Evolutionary conservation across 345 rosid species (phyloP).

Genomic region (Ricinus communis): DNA sequence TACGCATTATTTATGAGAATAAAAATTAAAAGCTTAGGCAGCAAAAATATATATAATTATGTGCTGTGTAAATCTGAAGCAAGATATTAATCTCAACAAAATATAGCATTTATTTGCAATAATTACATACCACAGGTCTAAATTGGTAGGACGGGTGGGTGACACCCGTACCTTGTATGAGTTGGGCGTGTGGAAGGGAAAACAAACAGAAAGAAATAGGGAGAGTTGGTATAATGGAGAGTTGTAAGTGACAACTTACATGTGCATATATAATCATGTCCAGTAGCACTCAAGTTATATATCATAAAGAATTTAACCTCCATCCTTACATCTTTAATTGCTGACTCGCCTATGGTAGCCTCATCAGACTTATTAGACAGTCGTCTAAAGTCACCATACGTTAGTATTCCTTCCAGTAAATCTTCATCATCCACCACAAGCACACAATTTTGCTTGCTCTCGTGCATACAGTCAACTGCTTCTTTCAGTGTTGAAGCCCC

Average conservation of each 20-base stretch:
- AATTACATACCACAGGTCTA: not conserved
- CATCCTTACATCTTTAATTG: slow-evolving; percentile 44
- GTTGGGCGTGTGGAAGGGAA: not conserved
- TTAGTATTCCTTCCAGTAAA: slow-evolving; percentile 76
- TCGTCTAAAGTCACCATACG: slow-evolving; percentile 74
- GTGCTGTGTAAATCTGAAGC: not conserved
- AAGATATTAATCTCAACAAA: not conserved
- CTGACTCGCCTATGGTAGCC: slow-evolving; percentile 39
- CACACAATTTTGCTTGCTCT: slow-evolving; percentile 63
- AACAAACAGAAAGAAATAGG: not conserved
- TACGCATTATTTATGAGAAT: not conserved
- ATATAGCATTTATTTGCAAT: not conserved
- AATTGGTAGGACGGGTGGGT: not conserved
- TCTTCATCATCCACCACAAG: slow-evolving; percentile 74
- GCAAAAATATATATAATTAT: not conserved
- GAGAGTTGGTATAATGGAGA: not conserved
- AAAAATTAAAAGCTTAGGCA: not conserved
- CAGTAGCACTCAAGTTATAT: not conserved
- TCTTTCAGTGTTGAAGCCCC: slow-evolving; percentile 57
- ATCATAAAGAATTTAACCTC: not conserved
- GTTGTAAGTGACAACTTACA: no score
- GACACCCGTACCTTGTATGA: not conserved
- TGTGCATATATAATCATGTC: not conserved
- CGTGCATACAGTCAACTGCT: slow-evolving; percentile 69
- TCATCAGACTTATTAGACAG: slow-evolving; percentile 45